Evolutionary conservation across 495 filamentous ascomycete genomes (phyloP).

Genomic region (Penicillium angulare): DNA sequence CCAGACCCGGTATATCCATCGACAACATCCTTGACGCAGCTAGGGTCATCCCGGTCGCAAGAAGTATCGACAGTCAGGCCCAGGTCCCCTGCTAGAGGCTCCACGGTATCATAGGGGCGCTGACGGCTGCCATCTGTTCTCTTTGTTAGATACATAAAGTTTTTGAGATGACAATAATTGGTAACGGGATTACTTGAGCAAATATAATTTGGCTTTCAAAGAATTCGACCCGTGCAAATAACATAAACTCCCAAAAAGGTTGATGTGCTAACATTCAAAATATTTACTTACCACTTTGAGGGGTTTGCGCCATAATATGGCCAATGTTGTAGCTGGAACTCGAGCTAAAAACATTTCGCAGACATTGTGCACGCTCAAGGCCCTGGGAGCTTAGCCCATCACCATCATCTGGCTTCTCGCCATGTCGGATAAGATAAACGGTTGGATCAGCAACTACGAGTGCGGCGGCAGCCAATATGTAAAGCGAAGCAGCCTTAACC

Average conservation of each 20-base stretch:
- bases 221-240: too few relatives aligned
- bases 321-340: slow-evolving; percentile 49
- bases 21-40: slow-evolving; percentile 47
- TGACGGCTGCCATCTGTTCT: slow-evolving; percentile 44
- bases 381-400: slow-evolving; percentile 47
- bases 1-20: slow-evolving; percentile 42
- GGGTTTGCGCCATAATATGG: slow-evolving; percentile 52
- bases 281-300: slow-evolving; percentile 37
- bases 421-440: slow-evolving; percentile 58
- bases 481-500: background rate
- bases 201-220: too few relatives aligned
- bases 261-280: background rate
- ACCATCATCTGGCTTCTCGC: slow-evolving; percentile 52
- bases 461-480: slow-evolving; percentile 14
- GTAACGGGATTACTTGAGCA: too few relatives aligned
- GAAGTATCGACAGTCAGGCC: slow-evolving; percentile 52
- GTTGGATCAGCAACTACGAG: slow-evolving; percentile 28
- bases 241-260: too few relatives aligned
- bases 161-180: too few relatives aligned
- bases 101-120: slow-evolving; percentile 53
- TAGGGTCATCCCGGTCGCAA: slow-evolving; percentile 44
- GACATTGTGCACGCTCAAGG: slow-evolving; percentile 50
- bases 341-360: slow-evolving; percentile 46
- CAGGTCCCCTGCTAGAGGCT: slow-evolving; percentile 49
- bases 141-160: background rate